Evolutionary conservation across 768 basidiomycete species (phyloP), one percentile per base, ranked within the genome.

Genomic region (Lepiota brunneoincarnata): DNA sequence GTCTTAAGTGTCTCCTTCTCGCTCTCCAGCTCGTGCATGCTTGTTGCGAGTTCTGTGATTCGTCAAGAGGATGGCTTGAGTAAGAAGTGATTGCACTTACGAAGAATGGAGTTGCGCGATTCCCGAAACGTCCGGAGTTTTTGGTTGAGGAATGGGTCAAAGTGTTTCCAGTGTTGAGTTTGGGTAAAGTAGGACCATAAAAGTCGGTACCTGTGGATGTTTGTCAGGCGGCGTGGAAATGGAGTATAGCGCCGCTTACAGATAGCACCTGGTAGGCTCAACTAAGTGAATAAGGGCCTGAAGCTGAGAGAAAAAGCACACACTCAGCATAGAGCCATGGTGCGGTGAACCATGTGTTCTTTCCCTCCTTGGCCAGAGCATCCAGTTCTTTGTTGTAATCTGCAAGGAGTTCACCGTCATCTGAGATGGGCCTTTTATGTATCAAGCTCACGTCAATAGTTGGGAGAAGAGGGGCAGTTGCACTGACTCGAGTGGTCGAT

Each of bases 321-420:
- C 73, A 97, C 87, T 98, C 96, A 53, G 93, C 93, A 67, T 79
- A 98, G n/a, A 99, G 77, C 96, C 96, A 99, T 1, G 94, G 92
- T 4, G 91, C 84, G 6, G 82, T 89, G 65, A 92, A 93, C 96
- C 96, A 99, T 0, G 87, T 89, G 56, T 85, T 78, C 61, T 77
- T 74, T 2, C 69, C 66, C 1, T 74, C 65, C 23, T 72, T 67
- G 0, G 72, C 71, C 1, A 90, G 75, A 0, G 69, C 66, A 4
- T 67, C 67, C 11, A 99, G 74, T 58, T 93, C 87, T 0, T 71
- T 61, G 59, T 99, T 98, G 72, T 93, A 98, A 0, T 81, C 76
- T 4, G 82, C 72, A 48, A 82, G 77, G n/a, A 82, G 65, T 43
- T 87, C 91, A 1, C 88, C 88, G 60, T 97, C 95, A 6, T 82